phyloP scores from a whole-genome alignment of 768 basidiomycete species.

The Pisolithus sp. region DNA sequence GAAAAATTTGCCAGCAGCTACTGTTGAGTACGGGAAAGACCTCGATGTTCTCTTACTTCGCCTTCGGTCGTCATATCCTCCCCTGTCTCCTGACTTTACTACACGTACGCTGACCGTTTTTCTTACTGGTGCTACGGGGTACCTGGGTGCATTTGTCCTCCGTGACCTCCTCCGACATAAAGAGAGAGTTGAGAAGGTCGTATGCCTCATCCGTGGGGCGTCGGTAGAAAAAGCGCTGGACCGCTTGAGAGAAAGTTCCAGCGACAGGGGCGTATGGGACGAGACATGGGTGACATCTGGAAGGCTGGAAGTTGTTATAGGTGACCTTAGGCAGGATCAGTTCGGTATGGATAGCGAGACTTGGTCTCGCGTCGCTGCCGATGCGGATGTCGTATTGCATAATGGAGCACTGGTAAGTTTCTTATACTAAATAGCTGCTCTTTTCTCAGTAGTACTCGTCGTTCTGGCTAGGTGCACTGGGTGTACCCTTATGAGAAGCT shows the following conservation, averaged over 20 bases:
- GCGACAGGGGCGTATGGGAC: constrained; percentile 83
- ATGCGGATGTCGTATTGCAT: constrained; percentile 82
- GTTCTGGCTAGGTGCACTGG: constrained; percentile 80
- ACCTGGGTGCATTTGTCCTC: constrained; percentile 90
- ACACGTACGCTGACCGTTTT: constrained; percentile 67
- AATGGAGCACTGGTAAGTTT: constrained; percentile 92
- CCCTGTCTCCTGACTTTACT: constrained; percentile 52
- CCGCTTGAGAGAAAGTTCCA: constrained; percentile 65
- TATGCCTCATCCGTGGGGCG: constrained; percentile 84
- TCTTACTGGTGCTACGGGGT: constrained; percentile 95
- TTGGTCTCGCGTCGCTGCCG: constrained; percentile 64
- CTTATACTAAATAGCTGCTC: neutral
- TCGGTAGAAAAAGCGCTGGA: constrained; percentile 53
- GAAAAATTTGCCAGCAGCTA: constrained; percentile 18
- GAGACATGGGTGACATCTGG: constrained; percentile 69
- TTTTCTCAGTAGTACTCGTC: neutral
- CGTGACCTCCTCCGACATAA: constrained; percentile 63
- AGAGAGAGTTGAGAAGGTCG: constrained; percentile 71
- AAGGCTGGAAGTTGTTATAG: constrained; percentile 71
- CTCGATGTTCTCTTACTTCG: constrained; percentile 52
- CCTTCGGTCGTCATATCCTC: constrained; percentile 56
- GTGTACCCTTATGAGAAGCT: constrained; percentile 96
- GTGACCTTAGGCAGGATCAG: constrained; percentile 69
- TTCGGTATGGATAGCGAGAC: constrained; percentile 63
- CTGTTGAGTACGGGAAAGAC: constrained; percentile 77